phyloP scores from a whole-genome alignment of 345 rosid species.

The Hypericum androsaemum region DNA sequence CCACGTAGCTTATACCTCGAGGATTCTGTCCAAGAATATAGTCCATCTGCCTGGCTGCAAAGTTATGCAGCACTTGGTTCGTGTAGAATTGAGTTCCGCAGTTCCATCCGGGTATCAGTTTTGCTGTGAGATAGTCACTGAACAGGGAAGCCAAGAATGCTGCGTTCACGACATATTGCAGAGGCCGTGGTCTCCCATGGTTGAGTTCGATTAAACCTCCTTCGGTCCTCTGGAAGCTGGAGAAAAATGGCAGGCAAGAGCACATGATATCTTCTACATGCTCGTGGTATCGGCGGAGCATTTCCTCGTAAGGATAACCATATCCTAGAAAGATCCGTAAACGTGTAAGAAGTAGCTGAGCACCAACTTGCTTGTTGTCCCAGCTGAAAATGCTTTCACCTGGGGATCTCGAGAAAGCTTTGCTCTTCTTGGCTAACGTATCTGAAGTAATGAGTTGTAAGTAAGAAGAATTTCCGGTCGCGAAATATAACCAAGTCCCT shows the following conservation, averaged over 20 bases:
- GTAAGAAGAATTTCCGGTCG: slow-evolving; percentile 2
- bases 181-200: slow-evolving; percentile 9
- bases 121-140: slow-evolving; percentile 13
- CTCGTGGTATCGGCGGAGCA: too few relatives aligned
- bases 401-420: not conserved
- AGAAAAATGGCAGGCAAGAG: too few relatives aligned
- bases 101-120: slow-evolving; percentile 11
- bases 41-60: slow-evolving; percentile 15
- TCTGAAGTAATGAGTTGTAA: not conserved
- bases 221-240: too few relatives aligned
- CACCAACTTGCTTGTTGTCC: slow-evolving; percentile 6
- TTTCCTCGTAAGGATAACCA: too few relatives aligned
- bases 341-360: not conserved
- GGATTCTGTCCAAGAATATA: slow-evolving; percentile 17
- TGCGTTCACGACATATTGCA: slow-evolving; percentile 13
- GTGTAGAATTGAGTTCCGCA: slow-evolving; percentile 12
- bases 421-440: not conserved
- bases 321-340: too few relatives aligned
- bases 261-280: too few relatives aligned
- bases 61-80: slow-evolving; percentile 7
- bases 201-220: too few relatives aligned
- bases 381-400: not conserved
- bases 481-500: slow-evolving; percentile 5
- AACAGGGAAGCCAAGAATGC: slow-evolving; percentile 17
- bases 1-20: slow-evolving; percentile 12